A percentile compares a stretch with the other conserved stretches of the same genome.
Conservation (phyloP, 2,329 filamentous ascomycete species). For the Cladosporium sp. region DNA sequence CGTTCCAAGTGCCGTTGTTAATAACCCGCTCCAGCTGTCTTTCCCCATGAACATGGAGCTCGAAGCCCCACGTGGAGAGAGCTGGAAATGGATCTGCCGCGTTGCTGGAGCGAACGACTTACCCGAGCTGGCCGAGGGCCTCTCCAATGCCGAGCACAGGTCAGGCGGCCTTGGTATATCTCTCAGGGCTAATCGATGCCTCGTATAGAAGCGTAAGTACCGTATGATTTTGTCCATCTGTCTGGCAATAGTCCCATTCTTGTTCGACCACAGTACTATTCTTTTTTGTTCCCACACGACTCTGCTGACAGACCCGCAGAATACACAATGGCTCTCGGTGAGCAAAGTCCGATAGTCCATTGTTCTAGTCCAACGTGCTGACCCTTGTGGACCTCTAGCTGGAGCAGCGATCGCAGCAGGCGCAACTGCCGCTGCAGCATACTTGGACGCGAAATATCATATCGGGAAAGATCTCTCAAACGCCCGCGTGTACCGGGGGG, state of each 20-base stretch:
- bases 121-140: neutral
- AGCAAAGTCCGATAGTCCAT: neutral
- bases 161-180: constrained; percentile 7
- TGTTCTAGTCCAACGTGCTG: neutral
- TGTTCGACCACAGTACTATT: neutral
- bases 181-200: neutral
- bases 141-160: constrained; percentile 3
- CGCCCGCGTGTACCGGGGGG: constrained; percentile 42
- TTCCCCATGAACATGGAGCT: neutral
- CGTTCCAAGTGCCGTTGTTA: neutral
- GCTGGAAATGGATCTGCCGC: neutral
- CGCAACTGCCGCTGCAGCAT: constrained; percentile 35
- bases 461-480: constrained; percentile 56
- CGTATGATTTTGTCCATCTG: neutral
- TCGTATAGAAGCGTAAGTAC: neutral
- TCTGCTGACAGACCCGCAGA: neutral
- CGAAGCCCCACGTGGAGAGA: neutral
- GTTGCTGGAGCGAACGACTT: neutral
- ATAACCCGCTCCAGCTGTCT: neutral
- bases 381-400: neutral
- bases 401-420: constrained; percentile 12
- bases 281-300: neutral
- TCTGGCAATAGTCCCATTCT: no score
- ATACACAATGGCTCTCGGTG: constrained; percentile 10
- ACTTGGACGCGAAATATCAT: constrained; percentile 67